These are phyloP conservation scores for Tylopilus felleus DNA, from an alignment of 768 basidiomycete genomes.

Conservation along the genomic window DNA sequence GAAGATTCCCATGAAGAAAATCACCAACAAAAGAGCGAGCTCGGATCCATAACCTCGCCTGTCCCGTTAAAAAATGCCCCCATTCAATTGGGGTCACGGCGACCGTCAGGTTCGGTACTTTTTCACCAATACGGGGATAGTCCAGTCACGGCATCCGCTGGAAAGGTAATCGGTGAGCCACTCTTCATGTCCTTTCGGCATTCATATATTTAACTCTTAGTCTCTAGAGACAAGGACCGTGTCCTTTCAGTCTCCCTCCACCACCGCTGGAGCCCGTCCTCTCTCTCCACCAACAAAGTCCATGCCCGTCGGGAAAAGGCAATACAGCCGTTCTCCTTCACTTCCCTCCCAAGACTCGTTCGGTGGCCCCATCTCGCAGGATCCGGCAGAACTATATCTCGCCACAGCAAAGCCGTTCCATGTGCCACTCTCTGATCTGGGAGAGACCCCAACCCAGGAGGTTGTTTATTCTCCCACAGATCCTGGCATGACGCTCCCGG, in stretches of 20 bases:
- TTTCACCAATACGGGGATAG: conserved; percentile 22
- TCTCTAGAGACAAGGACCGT: conserved; percentile 31
- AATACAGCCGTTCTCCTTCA: conserved; percentile 35
- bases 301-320: conserved; percentile 21
- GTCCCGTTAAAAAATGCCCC: conserved; percentile 20
- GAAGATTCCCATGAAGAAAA: conserved; percentile 58
- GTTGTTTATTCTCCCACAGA: conserved; percentile 32
- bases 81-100: conserved; percentile 25
- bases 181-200: conserved; percentile 16
- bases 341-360: conserved; percentile 61
- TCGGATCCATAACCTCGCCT: conserved; percentile 20
- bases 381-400: conserved; percentile 45
- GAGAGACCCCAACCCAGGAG: conserved; percentile 30
- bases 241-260: conserved; percentile 34
- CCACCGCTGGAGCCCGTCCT: conserved; percentile 9
- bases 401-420: conserved; percentile 48
- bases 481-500: conserved; percentile 50
- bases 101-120: conserved; percentile 25
- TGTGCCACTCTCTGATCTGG: conserved; percentile 57
- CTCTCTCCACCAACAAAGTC: conserved; percentile 19
- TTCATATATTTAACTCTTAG: conserved; percentile 27
- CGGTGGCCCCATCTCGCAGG: conserved; percentile 46
- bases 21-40: conserved; percentile 16
- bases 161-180: conserved; percentile 33
- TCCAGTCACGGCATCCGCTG: conserved; percentile 28